These are phyloP conservation scores for Aspergillus texensis DNA, from an alignment of 2,329 filamentous ascomycete species.

Conservation along the genomic window DNA sequence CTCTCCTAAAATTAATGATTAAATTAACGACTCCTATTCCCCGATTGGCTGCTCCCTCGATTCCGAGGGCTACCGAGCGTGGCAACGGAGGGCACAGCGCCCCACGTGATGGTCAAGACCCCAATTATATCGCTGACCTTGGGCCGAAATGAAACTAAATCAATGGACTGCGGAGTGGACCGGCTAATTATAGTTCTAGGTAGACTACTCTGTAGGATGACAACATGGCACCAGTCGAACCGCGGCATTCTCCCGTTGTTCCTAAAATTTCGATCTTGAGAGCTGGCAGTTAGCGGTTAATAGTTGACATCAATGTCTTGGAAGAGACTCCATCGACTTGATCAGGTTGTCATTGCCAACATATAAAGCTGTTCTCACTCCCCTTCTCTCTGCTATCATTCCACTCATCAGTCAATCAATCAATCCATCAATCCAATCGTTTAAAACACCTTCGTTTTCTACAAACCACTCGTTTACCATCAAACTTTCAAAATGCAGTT, in stretches of 20 bases:
- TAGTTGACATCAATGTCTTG: conserved; percentile 4
- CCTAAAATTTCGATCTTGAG: not conserved
- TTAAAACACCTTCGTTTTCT: not conserved
- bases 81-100: not conserved
- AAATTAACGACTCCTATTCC: not conserved
- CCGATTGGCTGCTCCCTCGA: not conserved
- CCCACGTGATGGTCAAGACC: not conserved
- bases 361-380: not conserved
- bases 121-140: not conserved
- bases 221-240: not conserved
- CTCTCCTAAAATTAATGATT: not conserved
- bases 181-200: not conserved
- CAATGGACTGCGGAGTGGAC: not conserved
- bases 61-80: not conserved
- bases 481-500: conserved; percentile 30
- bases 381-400: not conserved
- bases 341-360: not conserved
- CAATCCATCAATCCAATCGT: not conserved
- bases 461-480: not conserved
- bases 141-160: not conserved
- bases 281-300: not conserved
- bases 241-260: not conserved
- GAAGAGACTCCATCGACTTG: not conserved
- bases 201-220: not conserved
- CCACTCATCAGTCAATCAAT: not conserved